These are phyloP conservation scores for Odonthalia washingtoniensis DNA, from an alignment of 31 red algal genomes.

Conservation along the genomic window DNA sequence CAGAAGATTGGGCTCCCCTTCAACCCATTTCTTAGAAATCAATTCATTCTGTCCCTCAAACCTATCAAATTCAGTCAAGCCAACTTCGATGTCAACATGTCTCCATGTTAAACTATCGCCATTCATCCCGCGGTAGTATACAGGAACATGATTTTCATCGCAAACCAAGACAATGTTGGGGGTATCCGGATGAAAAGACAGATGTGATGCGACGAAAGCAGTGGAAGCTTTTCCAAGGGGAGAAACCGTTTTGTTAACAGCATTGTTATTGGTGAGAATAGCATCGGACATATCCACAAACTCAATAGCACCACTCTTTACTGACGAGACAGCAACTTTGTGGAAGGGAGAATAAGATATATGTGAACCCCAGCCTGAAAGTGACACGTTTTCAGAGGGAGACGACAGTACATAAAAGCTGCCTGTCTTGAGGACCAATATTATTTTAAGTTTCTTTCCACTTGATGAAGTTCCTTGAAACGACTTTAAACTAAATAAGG, in stretches of 20 bases:
- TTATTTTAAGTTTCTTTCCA: slow-evolving; percentile 5
- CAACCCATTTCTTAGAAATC: slow-evolving; percentile 50
- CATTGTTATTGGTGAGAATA: slow-evolving; percentile 9
- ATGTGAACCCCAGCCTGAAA: neutral
- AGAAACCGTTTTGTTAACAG: slow-evolving; percentile 39
- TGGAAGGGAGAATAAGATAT: slow-evolving; percentile 48
- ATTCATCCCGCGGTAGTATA: slow-evolving; percentile 22
- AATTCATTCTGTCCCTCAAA: slow-evolving; percentile 47
- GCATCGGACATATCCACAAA: slow-evolving; percentile 54
- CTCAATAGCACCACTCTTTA: slow-evolving; percentile 43
- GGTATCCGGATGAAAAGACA: slow-evolving; percentile 52
- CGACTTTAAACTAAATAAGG: neutral
- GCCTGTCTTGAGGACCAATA: slow-evolving; percentile 32
- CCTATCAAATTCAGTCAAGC: slow-evolving; percentile 52
- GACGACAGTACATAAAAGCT: slow-evolving; percentile 16
- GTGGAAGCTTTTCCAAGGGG: too few relatives aligned
- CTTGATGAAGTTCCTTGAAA: neutral
- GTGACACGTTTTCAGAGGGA: too few relatives aligned
- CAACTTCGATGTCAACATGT: slow-evolving; percentile 57
- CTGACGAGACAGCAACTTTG: slow-evolving; percentile 33
- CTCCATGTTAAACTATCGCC: slow-evolving; percentile 31
- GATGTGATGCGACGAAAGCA: too few relatives aligned
- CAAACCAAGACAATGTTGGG: slow-evolving; percentile 56
- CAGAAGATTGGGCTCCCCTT: slow-evolving; percentile 38
- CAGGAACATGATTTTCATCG: slow-evolving; percentile 35